Base-by-base conservation (phyloP, 257 asterid genomes). In the Ajuga chamaepitys region DNA sequence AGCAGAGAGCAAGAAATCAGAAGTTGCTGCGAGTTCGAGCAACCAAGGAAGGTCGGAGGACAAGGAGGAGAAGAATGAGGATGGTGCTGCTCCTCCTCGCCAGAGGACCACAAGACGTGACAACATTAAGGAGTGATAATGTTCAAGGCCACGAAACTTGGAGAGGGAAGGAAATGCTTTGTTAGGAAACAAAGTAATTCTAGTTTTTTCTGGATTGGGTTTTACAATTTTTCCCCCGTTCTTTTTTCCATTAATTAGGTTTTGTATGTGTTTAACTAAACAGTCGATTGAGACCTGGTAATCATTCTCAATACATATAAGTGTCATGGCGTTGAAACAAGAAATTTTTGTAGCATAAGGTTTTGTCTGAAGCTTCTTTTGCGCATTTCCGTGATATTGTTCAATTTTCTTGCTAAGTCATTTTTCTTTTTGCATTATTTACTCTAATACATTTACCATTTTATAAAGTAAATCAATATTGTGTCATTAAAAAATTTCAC, bases 21-120 rank as follows among this genome's bases (percentile, higher is more conserved):
- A 76, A 5, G 86, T 66, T 18, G 80, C 95, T 0, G 95, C 81
- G 78, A 45, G 76, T 20, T 86, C 94, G 12, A 80, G 73, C 66
- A 74, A 62, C 38, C 80, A 83, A 76, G 89, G 42, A 55, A 78
- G 67, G 66, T 16, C 94, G 0, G 95, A 85, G 72, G 88, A 84
- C 64, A 81, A 83, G 67, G 91, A 83, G 7, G 97, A 82, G 59
- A 63, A 82, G 66, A 73, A 55, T 0, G 85, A 81, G 1, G 93
- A 79, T 17, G 83, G 70, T 40, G 77, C 61, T 47, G 78, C 83
- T 1, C 71, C 89, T n/a, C 83, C 88, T 35, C 89, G 87, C 37
- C 55, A 88, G 71, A 88, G 92, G 79, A 69, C 0, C 53, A 45
- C 73, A 28, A 86, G 92, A 80, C 95, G 96, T 12, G 95, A 79